Conservation (phyloP, 2,329 filamentous ascomycete genomes). For the Alternaria conjuncta region DNA sequence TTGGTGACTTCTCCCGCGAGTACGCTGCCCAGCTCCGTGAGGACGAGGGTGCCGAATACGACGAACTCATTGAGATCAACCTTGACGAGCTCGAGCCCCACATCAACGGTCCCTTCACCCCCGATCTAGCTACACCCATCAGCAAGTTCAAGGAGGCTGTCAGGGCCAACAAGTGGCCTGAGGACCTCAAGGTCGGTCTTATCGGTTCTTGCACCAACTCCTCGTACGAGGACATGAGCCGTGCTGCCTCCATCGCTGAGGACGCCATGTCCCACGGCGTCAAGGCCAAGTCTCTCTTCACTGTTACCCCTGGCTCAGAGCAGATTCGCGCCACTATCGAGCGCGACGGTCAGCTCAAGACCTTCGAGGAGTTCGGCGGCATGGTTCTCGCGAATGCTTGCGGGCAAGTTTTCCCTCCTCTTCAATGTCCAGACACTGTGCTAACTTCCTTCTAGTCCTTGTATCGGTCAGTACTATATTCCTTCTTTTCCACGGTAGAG, state of each 20-base stretch:
- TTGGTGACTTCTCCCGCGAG: constrained; percentile 85
- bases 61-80: constrained; percentile 96
- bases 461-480: no score
- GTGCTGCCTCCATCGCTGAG: constrained; percentile 86
- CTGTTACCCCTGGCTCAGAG: constrained; percentile 94
- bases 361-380: constrained; percentile 95
- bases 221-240: constrained; percentile 88
- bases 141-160: constrained; percentile 96
- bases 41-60: constrained; percentile 92
- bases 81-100: constrained; percentile 93
- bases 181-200: constrained; percentile 93
- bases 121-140: constrained; percentile 95
- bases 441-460: no score
- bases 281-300: constrained; percentile 93
- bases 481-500: no score
- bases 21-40: constrained; percentile 87
- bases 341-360: constrained; percentile 85
- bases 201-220: constrained; percentile 99
- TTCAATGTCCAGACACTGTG: no score
- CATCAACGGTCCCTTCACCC: constrained; percentile 98
- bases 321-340: constrained; percentile 91
- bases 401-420: constrained; percentile 5
- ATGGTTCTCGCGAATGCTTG: constrained; percentile 95
- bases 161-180: constrained; percentile 93
- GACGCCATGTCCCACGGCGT: constrained; percentile 91